A percentile compares a stretch with the other conserved stretches of the same genome.
These are phyloP conservation scores for Vaucheria bursata DNA, from an alignment of 352 stramenopile genomes.

Conservation along the genomic window DNA sequence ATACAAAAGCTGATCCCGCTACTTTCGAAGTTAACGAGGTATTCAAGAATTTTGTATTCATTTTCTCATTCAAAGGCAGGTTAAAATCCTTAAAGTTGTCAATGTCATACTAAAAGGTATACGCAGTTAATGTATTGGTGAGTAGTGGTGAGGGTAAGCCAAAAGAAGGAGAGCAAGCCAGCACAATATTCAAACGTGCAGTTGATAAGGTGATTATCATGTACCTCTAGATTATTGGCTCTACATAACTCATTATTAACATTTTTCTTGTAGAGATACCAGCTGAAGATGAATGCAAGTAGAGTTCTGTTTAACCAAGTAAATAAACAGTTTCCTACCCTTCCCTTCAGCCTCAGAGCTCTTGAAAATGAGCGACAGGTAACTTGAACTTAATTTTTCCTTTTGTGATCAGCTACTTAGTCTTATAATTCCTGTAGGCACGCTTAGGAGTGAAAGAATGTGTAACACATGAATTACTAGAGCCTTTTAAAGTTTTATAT, in stretches of 20 bases:
- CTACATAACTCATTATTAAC: too few species aligned
- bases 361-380: conserved; percentile 70
- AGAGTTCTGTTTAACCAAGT: conserved; percentile 92
- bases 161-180: conserved; percentile 62
- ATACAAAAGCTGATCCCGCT: too few species aligned
- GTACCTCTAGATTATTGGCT: conserved; percentile 91
- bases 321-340: conserved; percentile 92
- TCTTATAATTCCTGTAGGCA: conserved; percentile 57
- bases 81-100: too few species aligned
- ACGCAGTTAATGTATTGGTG: conserved; percentile 97
- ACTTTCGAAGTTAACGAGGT: conserved; percentile 52
- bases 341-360: conserved; percentile 92
- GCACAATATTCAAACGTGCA: conserved; percentile 97
- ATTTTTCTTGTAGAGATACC: conserved; percentile 30
- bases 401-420: background rate
- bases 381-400: too few species aligned
- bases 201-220: conserved; percentile 88
- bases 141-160: conserved; percentile 80
- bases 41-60: conserved; percentile 76
- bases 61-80: conserved; percentile 73
- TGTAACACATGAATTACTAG: conserved; percentile 91
- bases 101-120: too few species aligned
- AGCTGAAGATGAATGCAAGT: conserved; percentile 69
- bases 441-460: conserved; percentile 97
- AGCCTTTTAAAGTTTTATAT: conserved; percentile 93